These are phyloP conservation scores for Xylariaceae sp. DNA, from an alignment of 2,329 filamentous ascomycete genomes.

Conservation along the genomic window DNA sequence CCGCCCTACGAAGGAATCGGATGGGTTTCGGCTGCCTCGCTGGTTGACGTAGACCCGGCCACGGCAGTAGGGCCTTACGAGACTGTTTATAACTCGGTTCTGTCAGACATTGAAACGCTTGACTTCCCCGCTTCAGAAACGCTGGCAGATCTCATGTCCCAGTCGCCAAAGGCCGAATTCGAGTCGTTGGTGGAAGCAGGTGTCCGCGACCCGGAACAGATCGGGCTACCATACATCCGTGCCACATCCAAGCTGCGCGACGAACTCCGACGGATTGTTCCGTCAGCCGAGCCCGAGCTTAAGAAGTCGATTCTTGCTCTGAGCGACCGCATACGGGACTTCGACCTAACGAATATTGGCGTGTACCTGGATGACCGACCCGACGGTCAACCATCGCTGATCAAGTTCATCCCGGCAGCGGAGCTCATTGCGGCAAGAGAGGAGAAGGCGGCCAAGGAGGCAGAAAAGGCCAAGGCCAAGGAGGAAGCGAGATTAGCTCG, in stretches of 20 bases:
- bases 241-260: conserved; percentile 54
- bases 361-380: conserved; percentile 82
- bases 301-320: conserved; percentile 69
- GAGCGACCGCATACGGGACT: conserved; percentile 75
- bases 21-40: conserved; percentile 42
- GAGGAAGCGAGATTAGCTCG: conserved; percentile 48
- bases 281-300: conserved; percentile 41
- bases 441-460: conserved; percentile 55
- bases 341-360: conserved; percentile 72
- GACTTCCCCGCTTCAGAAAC: conserved; percentile 43
- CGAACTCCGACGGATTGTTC: conserved; percentile 53
- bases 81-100: conserved; percentile 40
- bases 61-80: conserved; percentile 44
- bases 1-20: conserved; percentile 52
- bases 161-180: conserved; percentile 44
- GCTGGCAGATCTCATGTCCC: conserved; percentile 39
- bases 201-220: conserved; percentile 46
- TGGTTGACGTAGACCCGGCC: conserved; percentile 39
- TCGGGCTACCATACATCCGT: conserved; percentile 51
- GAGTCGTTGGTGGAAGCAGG: conserved; percentile 40
- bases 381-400: conserved; percentile 62
- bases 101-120: conserved; percentile 41
- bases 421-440: conserved; percentile 54
- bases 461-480: conserved; percentile 52
- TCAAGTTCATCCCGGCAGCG: conserved; percentile 57